Evolutionary conservation across 108 stramenopile species (phyloP).

Genomic region (Discostella pseudostelligera): DNA sequence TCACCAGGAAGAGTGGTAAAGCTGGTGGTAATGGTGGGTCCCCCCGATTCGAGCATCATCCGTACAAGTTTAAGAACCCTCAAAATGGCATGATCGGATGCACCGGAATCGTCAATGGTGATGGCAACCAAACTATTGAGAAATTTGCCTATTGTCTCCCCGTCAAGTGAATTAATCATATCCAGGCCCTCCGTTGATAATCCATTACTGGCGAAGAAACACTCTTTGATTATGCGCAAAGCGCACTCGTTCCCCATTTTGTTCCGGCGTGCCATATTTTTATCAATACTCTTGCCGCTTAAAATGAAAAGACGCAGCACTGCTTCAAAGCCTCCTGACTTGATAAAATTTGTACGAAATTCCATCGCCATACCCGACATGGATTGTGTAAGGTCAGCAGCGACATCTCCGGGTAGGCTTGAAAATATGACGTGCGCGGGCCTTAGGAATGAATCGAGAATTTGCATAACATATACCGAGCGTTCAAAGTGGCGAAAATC

Average conservation of each 20-base stretch:
- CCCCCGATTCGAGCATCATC: slow-evolving; percentile 61
- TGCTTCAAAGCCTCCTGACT: slow-evolving; percentile 89
- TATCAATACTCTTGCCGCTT: slow-evolving; percentile 37
- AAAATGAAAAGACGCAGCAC: slow-evolving; percentile 77
- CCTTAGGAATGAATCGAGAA: slow-evolving; percentile 88
- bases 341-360: slow-evolving; percentile 79
- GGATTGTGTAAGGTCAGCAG: slow-evolving; percentile 32
- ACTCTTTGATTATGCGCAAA: slow-evolving; percentile 80
- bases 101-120: slow-evolving; percentile 72
- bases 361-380: slow-evolving; percentile 40
- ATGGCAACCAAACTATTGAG: slow-evolving; percentile 73
- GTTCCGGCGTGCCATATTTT: slow-evolving; percentile 52
- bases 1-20: slow-evolving; percentile 64
- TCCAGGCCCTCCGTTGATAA: slow-evolving; percentile 58
- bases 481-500: slow-evolving; percentile 70
- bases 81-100: slow-evolving; percentile 69
- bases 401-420: slow-evolving; percentile 37
- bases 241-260: slow-evolving; percentile 86
- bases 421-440: slow-evolving; percentile 84
- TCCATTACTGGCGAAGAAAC: slow-evolving; percentile 50
- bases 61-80: slow-evolving; percentile 71
- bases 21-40: slow-evolving; percentile 44
- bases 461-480: slow-evolving; percentile 91
- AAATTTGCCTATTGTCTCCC: slow-evolving; percentile 44
- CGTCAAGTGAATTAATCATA: slow-evolving; percentile 61